These are phyloP conservation scores for Gracilaria caudata DNA, from an alignment of 23 red algal species.

Conservation along the genomic window DNA sequence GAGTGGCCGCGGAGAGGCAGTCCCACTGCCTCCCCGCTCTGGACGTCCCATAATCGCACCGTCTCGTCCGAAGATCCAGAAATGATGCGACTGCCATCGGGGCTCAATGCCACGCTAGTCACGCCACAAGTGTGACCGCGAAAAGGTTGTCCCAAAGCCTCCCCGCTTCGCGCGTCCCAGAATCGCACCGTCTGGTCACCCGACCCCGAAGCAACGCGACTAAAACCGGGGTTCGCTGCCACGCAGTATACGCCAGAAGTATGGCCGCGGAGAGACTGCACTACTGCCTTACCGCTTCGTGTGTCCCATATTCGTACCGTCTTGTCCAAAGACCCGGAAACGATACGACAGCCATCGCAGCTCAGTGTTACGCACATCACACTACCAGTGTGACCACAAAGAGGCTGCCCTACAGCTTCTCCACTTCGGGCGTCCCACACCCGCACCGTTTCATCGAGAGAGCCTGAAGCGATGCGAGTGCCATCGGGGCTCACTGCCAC, in stretches of 20 bases:
- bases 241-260: no score
- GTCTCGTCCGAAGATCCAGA: background rate
- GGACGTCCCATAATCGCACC: background rate
- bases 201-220: no score
- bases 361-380: no score
- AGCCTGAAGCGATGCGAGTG: no score
- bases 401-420: no score
- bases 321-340: background rate
- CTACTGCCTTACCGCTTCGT: background rate
- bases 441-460: no score
- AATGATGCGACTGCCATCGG: background rate
- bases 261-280: background rate
- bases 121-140: background rate
- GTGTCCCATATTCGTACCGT: background rate
- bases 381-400: no score
- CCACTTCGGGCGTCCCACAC: no score
- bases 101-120: background rate
- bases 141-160: background rate
- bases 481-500: no score
- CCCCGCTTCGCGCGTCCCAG: background rate
- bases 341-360: no score
- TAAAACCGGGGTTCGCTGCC: no score
- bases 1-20: background rate
- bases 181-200: no score
- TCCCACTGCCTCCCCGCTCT: constrained; percentile 7